These are phyloP conservation scores for Phytophthora vignae DNA, from an alignment of 352 stramenopile species.

Conservation along the genomic window DNA sequence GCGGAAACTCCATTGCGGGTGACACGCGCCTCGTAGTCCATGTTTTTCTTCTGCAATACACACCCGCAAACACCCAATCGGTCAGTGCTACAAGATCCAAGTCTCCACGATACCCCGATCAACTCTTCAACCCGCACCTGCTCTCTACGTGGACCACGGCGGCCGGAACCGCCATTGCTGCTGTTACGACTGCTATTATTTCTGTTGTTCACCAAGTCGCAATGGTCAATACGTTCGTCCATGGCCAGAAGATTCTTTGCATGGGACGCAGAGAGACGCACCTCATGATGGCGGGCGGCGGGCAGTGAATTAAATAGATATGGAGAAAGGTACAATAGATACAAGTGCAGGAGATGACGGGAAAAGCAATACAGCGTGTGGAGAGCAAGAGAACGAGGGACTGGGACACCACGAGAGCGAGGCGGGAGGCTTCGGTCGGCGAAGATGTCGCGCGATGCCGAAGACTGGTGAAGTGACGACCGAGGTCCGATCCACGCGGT, in stretches of 20 bases:
- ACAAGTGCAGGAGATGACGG: conserved; percentile 25
- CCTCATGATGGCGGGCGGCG: conserved; percentile 46
- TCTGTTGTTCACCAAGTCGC: conserved; percentile 11
- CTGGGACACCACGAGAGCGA: conserved; percentile 12
- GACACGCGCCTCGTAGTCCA: conserved; percentile 64
- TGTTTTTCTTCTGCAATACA: conserved; percentile 49
- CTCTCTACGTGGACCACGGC: conserved; percentile 47
- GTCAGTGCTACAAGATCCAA: conserved; percentile 17
- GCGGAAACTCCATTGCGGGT: conserved; percentile 76
- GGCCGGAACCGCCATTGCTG: conserved; percentile 34
- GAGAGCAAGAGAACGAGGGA: background rate
- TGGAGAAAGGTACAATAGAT: conserved; percentile 35
- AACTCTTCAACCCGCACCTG: conserved; percentile 29
- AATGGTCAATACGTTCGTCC: conserved; percentile 5
- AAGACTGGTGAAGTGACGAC: conserved; percentile 34
- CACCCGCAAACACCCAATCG: background rate
- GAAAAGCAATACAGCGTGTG: conserved; percentile 7
- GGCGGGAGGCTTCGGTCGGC: conserved; percentile 10
- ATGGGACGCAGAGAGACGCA: conserved; percentile 27
- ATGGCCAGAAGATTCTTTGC: background rate
- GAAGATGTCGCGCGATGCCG: conserved; percentile 29
- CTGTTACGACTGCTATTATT: conserved; percentile 42
- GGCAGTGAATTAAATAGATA: conserved; percentile 46
- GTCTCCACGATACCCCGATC: background rate
- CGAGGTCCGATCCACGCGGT: conserved; percentile 21